Conservation (phyloP, 139 green algal species). For the Chlorella sorokiniana region DNA sequence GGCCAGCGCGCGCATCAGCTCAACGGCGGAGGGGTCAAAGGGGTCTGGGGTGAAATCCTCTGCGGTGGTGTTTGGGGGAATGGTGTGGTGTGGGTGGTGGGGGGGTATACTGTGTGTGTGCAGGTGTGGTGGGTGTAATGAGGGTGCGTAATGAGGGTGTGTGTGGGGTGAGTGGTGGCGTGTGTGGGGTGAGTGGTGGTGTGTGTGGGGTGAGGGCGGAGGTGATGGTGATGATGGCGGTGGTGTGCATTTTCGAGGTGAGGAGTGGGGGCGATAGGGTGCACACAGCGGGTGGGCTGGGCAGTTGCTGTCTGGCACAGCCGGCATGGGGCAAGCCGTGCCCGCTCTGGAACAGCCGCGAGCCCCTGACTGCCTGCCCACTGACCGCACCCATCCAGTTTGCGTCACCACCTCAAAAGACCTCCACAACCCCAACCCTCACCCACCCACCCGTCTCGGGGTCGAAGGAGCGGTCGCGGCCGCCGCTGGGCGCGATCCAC, state of each 20-base stretch:
- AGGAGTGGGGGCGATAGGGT: no score
- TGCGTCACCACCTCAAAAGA: neutral
- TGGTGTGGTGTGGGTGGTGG: neutral
- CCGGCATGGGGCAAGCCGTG: no score
- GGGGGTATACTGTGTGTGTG: neutral
- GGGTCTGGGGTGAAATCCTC: constrained; percentile 69
- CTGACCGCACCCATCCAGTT: neutral
- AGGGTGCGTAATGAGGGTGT: no score
- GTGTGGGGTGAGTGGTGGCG: no score
- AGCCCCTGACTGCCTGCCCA: no score
- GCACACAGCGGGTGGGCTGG: no score
- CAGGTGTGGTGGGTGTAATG: neutral
- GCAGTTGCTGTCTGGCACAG: no score
- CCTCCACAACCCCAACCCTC: neutral
- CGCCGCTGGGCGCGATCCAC: constrained; percentile 93
- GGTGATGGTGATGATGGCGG: no score
- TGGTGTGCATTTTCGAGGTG: no score
- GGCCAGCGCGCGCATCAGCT: constrained; percentile 89
- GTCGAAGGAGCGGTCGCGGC: constrained; percentile 80
- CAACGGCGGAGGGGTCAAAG: constrained; percentile 89
- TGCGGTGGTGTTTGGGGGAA: constrained; percentile 13
- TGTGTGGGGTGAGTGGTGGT: no score
- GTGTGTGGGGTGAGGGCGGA: no score
- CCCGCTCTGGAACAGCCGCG: no score
- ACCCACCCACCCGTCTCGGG: constrained; percentile 27